Base-by-base conservation (phyloP, 495 filamentous ascomycete species). In the Hypoxylon rickii region DNA sequence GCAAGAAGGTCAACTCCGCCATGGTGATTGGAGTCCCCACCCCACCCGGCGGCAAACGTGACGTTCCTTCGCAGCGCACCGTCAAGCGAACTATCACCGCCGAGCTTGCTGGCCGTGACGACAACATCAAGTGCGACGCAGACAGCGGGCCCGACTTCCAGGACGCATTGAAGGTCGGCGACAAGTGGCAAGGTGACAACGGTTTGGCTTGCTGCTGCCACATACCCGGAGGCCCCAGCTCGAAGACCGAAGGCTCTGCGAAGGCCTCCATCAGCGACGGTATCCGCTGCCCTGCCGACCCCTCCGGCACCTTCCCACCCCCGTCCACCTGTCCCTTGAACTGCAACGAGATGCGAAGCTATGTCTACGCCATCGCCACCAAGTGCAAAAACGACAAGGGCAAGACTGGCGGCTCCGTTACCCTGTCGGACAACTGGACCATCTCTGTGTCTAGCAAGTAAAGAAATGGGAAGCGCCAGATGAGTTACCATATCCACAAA, bases 11-110 rank as follows among this genome's bases (percentile, higher is more conserved):
- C 11, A 45, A 24, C 7, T 58, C 55, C 8, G 55, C 55, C 3
- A 51, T 58, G 55, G 55, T 17, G 1, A 58, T 58, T 19, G 55
- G 47, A 16, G 55, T 58, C 1, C 40, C 41, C 11, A 58, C 55
- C 21, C n/a, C n/a, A n/a, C 55, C 41, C n/a, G 32, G 34, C 8
- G 1, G 19, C 1, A 0, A 15, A n/a, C 47, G 29, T 2, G 24
- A 46, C 15, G 12, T 36, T 7, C 4, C 48, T 16, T 3, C 22
- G 18, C 24, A 22, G n/a, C 48, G 38, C 19, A 37, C 26, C 29
- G 13, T 21, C n/a, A 1, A 46, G 16, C 55, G 55, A 6, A 46
- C 24, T 7, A 32, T 51, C 11, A 45, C 44, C 2, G 15, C 43
- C 12, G 46, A 40, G 0, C 8, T 20, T 3, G 16, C 37, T 10